Evolutionary conservation across 345 rosid species (phyloP), one percentile per base, ranked within the genome.

Genomic region (Citrus mangshanensis): DNA sequence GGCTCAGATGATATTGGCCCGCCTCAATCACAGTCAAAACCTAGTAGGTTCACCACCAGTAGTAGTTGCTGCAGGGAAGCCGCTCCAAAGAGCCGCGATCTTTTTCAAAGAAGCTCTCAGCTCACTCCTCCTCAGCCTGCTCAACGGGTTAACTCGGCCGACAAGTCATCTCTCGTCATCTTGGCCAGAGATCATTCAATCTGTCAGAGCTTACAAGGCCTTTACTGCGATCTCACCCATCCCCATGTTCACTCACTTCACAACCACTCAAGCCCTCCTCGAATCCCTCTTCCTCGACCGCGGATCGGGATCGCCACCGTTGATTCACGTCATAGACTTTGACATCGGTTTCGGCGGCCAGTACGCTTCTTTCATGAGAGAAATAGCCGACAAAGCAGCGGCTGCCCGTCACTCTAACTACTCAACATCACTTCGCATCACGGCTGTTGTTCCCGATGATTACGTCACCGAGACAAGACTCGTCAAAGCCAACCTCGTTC

Each of bases 271-370:
- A 87, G 96, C 96, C 5, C 86, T 97, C 60, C 90, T 94, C 8
- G 99, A 97, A 19, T 81, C 97, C 4, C 64, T 97, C 1, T 46
- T 46, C 51, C 51, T 46, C 51, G 51, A 46, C 51, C 5, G 51
- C 0, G 51, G 88, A 82, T 13, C 51, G 32, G 91, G 91, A 14
- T 78, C 89, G 6, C 65, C 86, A 0, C 89, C 88, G 65, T 87
- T 91, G 74, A 78, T 97, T 38, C 99, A 97, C 79, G 85, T 97
- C 38, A 85, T 97, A 10, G 99, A 97, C 69, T 97, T 97, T 58
- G 98, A 97, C 28, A 91, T 97, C 75, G 99, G 98, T n/a, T 84
- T 94, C 59, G 99, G 98, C 7, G 93, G 97, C 35, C 98, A 94
- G 54, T 97, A 97, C 80, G 93, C 99, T 21, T 97, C 97, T 16